Evolutionary conservation across 2,329 filamentous ascomycete genomes (phyloP), one percentile per base, ranked within the genome.

Genomic region (Ceratocystis lukuohia): DNA sequence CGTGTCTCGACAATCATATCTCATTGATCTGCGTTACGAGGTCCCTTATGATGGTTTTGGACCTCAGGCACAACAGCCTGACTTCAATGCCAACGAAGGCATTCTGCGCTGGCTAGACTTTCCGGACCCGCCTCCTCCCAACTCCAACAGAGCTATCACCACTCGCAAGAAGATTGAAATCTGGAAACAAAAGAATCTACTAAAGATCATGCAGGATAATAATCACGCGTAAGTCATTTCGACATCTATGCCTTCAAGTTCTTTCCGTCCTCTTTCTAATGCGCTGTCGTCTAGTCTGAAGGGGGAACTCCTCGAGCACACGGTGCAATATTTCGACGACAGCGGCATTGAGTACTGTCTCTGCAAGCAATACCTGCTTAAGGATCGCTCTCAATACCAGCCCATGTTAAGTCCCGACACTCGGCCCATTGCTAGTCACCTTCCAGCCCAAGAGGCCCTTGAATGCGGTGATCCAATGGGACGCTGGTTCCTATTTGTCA

Each of bases 91-190:
- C 5, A 72, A 74, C 0, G 74, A 75, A 0, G 82, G 81, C 20
- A 78, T 80, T 2, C 72, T 87, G 67, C 76, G 80, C 57, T 87
- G 83, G 82, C 80, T 76, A 5, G 84, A 86, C 69, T 77, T 86
- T 57, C 84, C 84, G 1, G 84, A 86, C 68, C 83, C 83, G 17
- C 75, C 78, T 1, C 75, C 77, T n/a, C 76, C 79, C 10, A 61
- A 66, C 59, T 46, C 59, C 20, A 75, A 77, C 15, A 77, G 79
- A 7, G 44, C 75, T 62, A 72, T 83, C 44, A 80, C 77, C 8
- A 79, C 83, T 71, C 77, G 82, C 48, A 83, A 81, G 71, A 81
- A 80, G 72, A 76, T 84, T 5, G 82, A 84, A 70, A 79, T 85
- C n/a, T 78, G 79, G 70, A 77, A 80, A 0, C 79, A 82, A 69